Evolutionary conservation across 345 rosid genomes (phyloP).

Genomic region (Hibiscus tridactylites): DNA sequence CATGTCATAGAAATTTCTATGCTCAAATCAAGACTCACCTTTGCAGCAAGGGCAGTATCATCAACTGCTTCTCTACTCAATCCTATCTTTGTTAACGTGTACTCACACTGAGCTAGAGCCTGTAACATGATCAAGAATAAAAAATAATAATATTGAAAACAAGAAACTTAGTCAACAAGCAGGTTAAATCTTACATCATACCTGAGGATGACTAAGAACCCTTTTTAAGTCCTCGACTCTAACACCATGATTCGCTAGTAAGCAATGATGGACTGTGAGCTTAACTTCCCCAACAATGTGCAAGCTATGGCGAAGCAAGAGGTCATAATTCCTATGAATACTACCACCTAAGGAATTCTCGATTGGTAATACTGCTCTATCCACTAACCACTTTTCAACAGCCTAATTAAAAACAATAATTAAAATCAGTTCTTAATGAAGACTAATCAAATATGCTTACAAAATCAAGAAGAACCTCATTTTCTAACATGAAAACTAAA

Average conservation of each 20-base stretch:
- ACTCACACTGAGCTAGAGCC: conserved; percentile 97
- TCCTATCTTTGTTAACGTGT: conserved; percentile 70
- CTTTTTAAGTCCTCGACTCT: conserved; percentile 64
- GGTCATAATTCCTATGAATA: conserved; percentile 51
- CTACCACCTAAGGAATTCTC: conserved; percentile 99
- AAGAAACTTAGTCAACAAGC: conserved; percentile 3
- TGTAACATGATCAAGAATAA: conserved; percentile 20
- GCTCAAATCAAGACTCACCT: conserved; percentile 35
- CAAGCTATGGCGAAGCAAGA: conserved; percentile 77
- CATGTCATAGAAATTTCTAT: neutral
- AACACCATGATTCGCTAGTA: conserved; percentile 84
- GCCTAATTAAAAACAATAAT: conserved; percentile 2
- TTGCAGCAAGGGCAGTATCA: conserved; percentile 97
- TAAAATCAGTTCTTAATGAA: neutral
- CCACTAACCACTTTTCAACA: conserved; percentile 60
- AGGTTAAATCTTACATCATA: conserved; percentile 10
- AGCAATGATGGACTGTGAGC: conserved; percentile 82
- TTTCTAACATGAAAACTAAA: neutral
- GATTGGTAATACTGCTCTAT: conserved; percentile 87
- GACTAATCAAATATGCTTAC: neutral
- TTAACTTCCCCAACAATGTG: conserved; percentile 98
- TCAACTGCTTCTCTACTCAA: conserved; percentile 86
- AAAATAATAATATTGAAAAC: neutral
- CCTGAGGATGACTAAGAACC: conserved; percentile 99
- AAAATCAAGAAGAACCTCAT: neutral